Evolutionary conservation across 805 yeast genomes (phyloP), one percentile per base, ranked within the genome.

Genomic region (Lachancea dasiensis): DNA sequence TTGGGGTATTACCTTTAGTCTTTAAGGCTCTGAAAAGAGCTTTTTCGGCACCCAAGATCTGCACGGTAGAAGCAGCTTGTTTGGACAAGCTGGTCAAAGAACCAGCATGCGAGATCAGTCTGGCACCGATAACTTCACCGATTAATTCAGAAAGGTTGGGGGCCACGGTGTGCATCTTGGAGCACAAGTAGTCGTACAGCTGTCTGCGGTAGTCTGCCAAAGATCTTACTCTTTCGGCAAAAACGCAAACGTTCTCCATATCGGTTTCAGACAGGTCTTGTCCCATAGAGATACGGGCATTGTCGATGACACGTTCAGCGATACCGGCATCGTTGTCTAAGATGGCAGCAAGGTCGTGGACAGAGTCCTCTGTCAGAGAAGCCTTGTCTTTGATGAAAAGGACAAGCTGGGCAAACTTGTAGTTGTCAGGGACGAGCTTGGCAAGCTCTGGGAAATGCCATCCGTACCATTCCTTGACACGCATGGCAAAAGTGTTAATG

Each of bases 391-490:
- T 77, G 62, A 92, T 86, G 67, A 74, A 73, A 46, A 86, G 68
- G 45, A 86, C 85, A 47, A 90, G 74, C 63, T 75, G 78, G 51
- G 97, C 95, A 65, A 75, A 89, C 47, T 73, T 69, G 70, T 83
- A 84, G 73, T 86, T 87, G 67, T 89, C 96, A 51, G 86, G 78
- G 38, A 85, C 94, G 56, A 89, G 75, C 68, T 83, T 85, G 54
- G 94, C 92, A 68, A 87, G 77, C 70, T 87, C 97, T 43, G 97
- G 97, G 80, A 92, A 87, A 64, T 87, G 97, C 97, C 97, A 87
- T 56, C 95, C 95, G 69, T 87, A 87, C 97, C 97, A 87, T 69
- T 87, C 97, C 71, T 87, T 86, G 50, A 84, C 92, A 68, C 97
- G 80, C 97, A 87, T 87, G 43, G 96, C 81, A 64, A 85, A 92